Conservation (phyloP, 2,329 filamentous ascomycete genomes). For the Aschersonia sp. region DNA sequence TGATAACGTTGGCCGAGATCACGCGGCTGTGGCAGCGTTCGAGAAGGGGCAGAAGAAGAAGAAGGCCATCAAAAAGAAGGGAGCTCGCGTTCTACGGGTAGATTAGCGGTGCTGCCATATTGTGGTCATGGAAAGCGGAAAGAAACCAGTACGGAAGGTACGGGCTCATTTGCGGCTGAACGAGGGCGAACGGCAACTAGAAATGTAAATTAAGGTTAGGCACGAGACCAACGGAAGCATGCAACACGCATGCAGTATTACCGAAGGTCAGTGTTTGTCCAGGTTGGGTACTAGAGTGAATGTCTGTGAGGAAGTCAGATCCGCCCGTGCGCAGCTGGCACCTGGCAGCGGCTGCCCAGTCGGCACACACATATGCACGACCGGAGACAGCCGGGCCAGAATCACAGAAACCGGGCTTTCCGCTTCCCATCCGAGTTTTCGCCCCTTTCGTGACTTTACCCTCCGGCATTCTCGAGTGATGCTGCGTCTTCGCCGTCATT, state of each 20-base stretch:
- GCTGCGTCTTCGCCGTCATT: neutral
- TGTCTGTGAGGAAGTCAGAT: neutral
- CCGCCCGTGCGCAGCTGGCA: neutral
- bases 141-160: too few species aligned
- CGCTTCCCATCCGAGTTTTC: neutral
- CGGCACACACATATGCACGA: neutral
- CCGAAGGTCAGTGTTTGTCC: too few species aligned
- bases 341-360: neutral
- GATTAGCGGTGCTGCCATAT: conserved; percentile 33
- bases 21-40: conserved; percentile 53
- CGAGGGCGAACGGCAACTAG: too few species aligned
- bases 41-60: conserved; percentile 75
- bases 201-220: too few species aligned
- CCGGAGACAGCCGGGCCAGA: neutral
- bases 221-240: too few species aligned
- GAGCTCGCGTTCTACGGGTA: conserved; percentile 55
- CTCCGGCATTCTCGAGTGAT: neutral
- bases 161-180: too few species aligned
- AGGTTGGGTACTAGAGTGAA: too few species aligned
- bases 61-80: conserved; percentile 57
- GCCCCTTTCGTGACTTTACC: neutral
- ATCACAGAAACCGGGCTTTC: neutral
- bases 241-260: too few species aligned
- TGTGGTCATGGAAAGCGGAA: too few species aligned
- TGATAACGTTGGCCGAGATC: conserved; percentile 88